These are phyloP conservation scores for Fraxinus xanthoxyloides DNA, from an alignment of 305 asterid species.

Conservation along the genomic window DNA sequence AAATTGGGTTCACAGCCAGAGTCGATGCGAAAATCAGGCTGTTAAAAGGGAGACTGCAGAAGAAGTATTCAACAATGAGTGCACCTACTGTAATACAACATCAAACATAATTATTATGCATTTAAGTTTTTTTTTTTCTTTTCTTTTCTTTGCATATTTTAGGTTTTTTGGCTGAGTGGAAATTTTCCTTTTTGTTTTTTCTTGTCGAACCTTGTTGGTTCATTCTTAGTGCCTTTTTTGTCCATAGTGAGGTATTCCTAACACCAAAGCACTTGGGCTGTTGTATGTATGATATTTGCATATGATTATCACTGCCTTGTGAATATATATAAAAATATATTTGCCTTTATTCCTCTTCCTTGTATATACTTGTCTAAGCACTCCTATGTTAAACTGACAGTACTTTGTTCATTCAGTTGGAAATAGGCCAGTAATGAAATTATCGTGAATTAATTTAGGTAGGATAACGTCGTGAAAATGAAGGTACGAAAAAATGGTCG, in stretches of 20 bases:
- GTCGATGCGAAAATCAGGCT: constrained; percentile 75
- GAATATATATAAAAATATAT: constrained; percentile 25
- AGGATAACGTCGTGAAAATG: no score
- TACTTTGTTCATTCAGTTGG: not conserved
- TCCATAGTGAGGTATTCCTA: constrained; percentile 12
- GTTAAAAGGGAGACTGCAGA: constrained; percentile 50
- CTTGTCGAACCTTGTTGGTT: constrained; percentile 19
- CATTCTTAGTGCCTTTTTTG: constrained; percentile 26
- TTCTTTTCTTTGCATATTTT: not conserved
- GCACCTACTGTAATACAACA: constrained; percentile 14
- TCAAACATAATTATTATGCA: constrained; percentile 29
- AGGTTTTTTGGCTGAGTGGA: constrained; percentile 16
- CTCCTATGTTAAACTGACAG: not conserved
- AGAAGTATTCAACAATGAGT: constrained; percentile 41
- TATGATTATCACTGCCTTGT: constrained; percentile 22
- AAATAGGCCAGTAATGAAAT: no score
- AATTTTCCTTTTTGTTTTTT: not conserved
- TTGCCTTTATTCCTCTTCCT: not conserved
- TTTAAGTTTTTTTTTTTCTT: not conserved
- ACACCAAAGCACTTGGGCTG: constrained; percentile 16
- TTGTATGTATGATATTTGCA: constrained; percentile 29
- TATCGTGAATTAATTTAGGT: no score
- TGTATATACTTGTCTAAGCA: not conserved
- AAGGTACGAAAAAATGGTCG: no score
- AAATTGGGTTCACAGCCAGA: constrained; percentile 71